A percentile compares a stretch with the other conserved stretches of the same genome.
phyloP scores from a whole-genome alignment of 176 grass and related monocot species.

The Bonia amplexicaulis region DNA sequence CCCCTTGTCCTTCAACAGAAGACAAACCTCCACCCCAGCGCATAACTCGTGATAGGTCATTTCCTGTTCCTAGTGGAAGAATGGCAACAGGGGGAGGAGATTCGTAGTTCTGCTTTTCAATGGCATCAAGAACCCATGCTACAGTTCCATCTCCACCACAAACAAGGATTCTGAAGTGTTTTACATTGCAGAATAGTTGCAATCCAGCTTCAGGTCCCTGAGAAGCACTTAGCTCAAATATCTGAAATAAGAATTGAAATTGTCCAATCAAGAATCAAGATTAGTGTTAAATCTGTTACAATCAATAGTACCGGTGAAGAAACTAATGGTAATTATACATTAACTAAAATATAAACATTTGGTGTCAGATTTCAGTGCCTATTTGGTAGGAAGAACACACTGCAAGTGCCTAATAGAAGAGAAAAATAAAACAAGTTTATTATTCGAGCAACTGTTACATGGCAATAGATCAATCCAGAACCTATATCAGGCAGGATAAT shows the following conservation, averaged over 20 bases:
- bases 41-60: constrained; percentile 75
- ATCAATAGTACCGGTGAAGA: not conserved
- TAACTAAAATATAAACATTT: not conserved
- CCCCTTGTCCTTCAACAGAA: constrained; percentile 77
- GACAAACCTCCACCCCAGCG: constrained; percentile 87
- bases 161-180: constrained; percentile 89
- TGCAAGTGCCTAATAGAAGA: not conserved
- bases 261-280: constrained; percentile 12
- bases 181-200: constrained; percentile 57
- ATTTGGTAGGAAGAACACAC: not conserved
- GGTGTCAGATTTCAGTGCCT: not conserved
- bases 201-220: constrained; percentile 82
- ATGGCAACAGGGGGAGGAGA: constrained; percentile 92
- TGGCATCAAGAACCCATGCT: constrained; percentile 85
- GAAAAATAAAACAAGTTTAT: not conserved
- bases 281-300: constrained; percentile 3
- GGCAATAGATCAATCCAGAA: not conserved
- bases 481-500: not conserved
- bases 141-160: constrained; percentile 95
- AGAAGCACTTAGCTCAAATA: constrained; percentile 78
- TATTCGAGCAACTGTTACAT: not conserved
- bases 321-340: not conserved
- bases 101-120: constrained; percentile 80
- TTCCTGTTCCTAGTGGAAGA: constrained; percentile 89
- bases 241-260: constrained; percentile 46